These are phyloP conservation scores for Dipteronia sinensis DNA, from an alignment of 345 rosid species.

Conservation along the genomic window DNA sequence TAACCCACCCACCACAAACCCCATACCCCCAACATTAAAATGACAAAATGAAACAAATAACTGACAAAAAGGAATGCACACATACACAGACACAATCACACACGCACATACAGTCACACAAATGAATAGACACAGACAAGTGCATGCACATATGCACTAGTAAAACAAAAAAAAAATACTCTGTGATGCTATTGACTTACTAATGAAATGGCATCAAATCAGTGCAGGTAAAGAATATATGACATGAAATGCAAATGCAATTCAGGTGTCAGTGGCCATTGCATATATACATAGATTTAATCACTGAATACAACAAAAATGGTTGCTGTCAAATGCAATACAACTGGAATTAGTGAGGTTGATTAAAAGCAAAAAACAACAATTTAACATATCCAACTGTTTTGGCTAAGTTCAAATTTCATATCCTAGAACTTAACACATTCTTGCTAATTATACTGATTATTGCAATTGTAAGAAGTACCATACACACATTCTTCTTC, in stretches of 20 bases:
- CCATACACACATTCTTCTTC: not conserved
- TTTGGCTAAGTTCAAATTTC: slow-evolving; percentile 1
- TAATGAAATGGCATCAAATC: not conserved
- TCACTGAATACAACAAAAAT: not conserved
- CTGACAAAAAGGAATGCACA: not conserved
- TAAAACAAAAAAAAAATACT: not conserved
- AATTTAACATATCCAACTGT: not conserved
- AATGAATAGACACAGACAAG: not conserved
- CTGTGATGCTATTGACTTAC: not conserved
- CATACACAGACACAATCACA: not conserved
- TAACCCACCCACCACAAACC: not conserved
- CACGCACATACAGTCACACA: not conserved
- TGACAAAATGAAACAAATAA: not conserved
- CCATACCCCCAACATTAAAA: not conserved
- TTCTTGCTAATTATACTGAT: not conserved
- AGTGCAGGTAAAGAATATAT: not conserved
- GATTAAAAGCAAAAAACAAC: not conserved
- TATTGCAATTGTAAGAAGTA: not conserved
- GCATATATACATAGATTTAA: not conserved
- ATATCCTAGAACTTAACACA: not conserved
- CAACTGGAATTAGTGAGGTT: not conserved
- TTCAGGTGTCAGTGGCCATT: not conserved
- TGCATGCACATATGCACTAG: not conserved
- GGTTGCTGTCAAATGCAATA: not conserved
- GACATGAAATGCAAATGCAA: not conserved